phyloP scores from a whole-genome alignment of 352 stramenopile genomes.

The Globisporangium sylvaticum region DNA sequence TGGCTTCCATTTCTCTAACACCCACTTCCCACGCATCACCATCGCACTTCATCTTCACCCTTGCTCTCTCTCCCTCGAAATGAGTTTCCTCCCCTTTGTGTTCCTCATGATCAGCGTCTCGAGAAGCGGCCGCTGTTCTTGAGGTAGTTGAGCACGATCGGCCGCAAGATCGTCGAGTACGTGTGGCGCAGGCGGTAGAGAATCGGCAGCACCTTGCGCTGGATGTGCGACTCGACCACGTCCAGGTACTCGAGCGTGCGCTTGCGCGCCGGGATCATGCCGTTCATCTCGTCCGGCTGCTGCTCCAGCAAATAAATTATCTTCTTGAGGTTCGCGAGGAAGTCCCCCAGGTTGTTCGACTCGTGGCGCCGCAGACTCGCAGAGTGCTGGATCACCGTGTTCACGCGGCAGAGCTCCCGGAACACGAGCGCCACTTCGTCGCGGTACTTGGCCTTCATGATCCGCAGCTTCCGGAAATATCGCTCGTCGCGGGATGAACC shows the following conservation, averaged over 20 bases:
- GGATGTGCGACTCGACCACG: constrained; percentile 80
- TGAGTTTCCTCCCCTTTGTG: not conserved
- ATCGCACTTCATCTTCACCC: not conserved
- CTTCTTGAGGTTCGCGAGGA: constrained; percentile 84
- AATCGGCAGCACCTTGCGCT: constrained; percentile 81
- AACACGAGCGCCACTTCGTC: constrained; percentile 80
- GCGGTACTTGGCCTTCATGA: constrained; percentile 73
- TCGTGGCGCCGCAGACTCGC: constrained; percentile 68
- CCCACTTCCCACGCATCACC: not conserved
- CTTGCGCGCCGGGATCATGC: constrained; percentile 72
- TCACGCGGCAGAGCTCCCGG: constrained; percentile 74
- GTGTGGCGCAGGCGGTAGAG: constrained; percentile 70
- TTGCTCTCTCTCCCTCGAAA: not conserved
- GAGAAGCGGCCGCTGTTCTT: constrained; percentile 60
- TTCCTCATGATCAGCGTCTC: constrained; percentile 24
- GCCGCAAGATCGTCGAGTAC: constrained; percentile 74
- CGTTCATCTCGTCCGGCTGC: constrained; percentile 63
- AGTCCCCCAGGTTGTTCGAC: constrained; percentile 79
- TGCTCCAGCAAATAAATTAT: constrained; percentile 89
- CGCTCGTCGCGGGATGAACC: constrained; percentile 33
- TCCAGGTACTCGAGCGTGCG: constrained; percentile 75
- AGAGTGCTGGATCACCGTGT: constrained; percentile 77
- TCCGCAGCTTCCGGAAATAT: constrained; percentile 65
- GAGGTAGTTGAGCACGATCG: constrained; percentile 77
- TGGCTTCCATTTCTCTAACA: not conserved